Base-by-base conservation (phyloP, 23 red algal genomes). In the Cyanidioschyzon merolae region DNA sequence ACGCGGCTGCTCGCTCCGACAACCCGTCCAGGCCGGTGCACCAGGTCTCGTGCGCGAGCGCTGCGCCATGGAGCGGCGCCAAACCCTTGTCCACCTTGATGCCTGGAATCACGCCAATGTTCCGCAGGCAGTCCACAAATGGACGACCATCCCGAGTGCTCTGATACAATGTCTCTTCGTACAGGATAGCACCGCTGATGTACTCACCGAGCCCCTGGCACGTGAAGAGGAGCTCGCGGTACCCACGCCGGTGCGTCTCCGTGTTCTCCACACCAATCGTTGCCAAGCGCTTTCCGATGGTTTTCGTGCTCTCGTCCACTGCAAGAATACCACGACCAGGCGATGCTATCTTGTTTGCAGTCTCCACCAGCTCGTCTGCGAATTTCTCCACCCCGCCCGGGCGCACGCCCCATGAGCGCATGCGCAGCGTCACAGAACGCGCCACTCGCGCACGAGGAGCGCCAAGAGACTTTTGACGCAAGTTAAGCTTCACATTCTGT, bases 71-170 rank as follows among this genome's bases (percentile, higher is more conserved):
- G 18, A 98, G 84, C 16, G 94, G 94, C 21, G 88, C 81, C 17
- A 98, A 86, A 3, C 88, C 88, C 85, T 89, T 98, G 57, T 98
- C 94, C 2, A 91, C 94, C 88, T 98, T 98, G 80, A 98, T 98
- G 50, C 94, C 88, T 0, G 94, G 94, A 58, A 98, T 89, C 40
- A 98, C 82, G 15, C 94, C 94, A 63, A 91, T 89, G 0, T 85
- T 82, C 34, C 79, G 85, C 31, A 98, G 80, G 39, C 83, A 88
- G 83, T 98, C 88, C 24, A 98, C 94, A 87, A 98, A 98, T 26
- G 79, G 88, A 77, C 88, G 90, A 37, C 88, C 88, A 38, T 91
- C 88, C 16, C 38, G 68, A n/a, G 84, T 78, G 58, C 45, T 83
- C 88, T 98, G 94, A 54, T 86, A 98, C 34, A 98, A 68, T 2